Conservation (phyloP, 2,329 filamentous ascomycete genomes). For the Endothia cerciana region DNA sequence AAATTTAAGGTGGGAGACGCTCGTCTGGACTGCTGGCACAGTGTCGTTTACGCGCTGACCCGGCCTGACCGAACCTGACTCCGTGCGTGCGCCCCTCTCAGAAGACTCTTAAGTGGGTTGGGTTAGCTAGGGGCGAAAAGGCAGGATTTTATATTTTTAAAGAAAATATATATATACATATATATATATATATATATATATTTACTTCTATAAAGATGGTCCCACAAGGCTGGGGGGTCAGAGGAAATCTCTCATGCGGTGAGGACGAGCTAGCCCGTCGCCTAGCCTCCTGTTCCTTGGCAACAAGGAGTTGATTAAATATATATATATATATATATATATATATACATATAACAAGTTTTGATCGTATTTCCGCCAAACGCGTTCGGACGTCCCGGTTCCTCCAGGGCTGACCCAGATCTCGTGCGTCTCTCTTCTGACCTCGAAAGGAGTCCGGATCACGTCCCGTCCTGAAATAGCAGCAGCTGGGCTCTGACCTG, state of each 20-base stretch:
- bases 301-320: not conserved
- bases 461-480: not conserved
- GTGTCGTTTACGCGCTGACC: not conserved
- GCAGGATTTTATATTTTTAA: not conserved
- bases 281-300: not conserved
- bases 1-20: too few relatives aligned
- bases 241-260: not conserved
- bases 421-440: too few relatives aligned
- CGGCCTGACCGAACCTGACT: not conserved
- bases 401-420: not conserved
- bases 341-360: too few relatives aligned
- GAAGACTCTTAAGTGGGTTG: not conserved
- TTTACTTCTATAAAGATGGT: not conserved
- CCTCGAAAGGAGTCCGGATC: too few relatives aligned
- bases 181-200: not conserved
- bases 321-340: too few relatives aligned
- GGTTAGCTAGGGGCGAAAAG: not conserved
- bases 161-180: not conserved
- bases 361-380: not conserved
- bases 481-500: not conserved
- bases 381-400: not conserved
- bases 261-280: not conserved
- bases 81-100: not conserved
- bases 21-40: not conserved
- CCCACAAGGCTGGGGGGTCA: not conserved